These are phyloP conservation scores for Pythium insidiosum DNA, from an alignment of 352 stramenopile species.

Conservation along the genomic window DNA sequence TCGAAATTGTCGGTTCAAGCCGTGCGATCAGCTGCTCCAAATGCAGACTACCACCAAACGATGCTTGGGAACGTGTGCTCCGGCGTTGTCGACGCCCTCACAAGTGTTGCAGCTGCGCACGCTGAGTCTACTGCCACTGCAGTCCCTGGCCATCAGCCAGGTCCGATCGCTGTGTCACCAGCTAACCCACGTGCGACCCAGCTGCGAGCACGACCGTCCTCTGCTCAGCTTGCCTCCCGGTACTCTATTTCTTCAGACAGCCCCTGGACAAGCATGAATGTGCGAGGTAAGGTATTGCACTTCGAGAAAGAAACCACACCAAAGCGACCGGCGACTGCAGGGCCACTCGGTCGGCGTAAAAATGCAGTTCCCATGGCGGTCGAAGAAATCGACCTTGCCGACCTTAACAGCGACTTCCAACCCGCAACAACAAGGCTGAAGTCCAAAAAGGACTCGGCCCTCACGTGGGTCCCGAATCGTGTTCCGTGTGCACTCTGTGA, in stretches of 20 bases:
- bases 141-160: neutral
- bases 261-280: conserved; percentile 14
- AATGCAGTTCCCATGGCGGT: conserved; percentile 15
- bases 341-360: neutral
- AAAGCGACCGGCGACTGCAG: conserved; percentile 7
- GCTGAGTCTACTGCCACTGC: too few species aligned
- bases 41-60: neutral
- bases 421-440: neutral
- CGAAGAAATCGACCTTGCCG: neutral
- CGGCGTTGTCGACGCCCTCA: neutral
- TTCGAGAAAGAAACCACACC: conserved; percentile 6
- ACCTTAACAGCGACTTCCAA: neutral
- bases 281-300: conserved; percentile 10
- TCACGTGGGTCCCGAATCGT: conserved; percentile 17
- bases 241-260: neutral
- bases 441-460: neutral
- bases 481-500: conserved; percentile 18
- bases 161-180: neutral
- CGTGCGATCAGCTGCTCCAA: neutral
- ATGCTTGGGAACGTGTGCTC: neutral
- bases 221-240: neutral
- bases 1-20: neutral
- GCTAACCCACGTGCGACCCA: neutral
- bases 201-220: neutral
- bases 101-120: too few species aligned